Percentiles rank a stretch among this genome's conserved stretches.
Conservation (phyloP, 2,329 filamentous ascomycete genomes). For the Hymenoscyphus scutula region DNA sequence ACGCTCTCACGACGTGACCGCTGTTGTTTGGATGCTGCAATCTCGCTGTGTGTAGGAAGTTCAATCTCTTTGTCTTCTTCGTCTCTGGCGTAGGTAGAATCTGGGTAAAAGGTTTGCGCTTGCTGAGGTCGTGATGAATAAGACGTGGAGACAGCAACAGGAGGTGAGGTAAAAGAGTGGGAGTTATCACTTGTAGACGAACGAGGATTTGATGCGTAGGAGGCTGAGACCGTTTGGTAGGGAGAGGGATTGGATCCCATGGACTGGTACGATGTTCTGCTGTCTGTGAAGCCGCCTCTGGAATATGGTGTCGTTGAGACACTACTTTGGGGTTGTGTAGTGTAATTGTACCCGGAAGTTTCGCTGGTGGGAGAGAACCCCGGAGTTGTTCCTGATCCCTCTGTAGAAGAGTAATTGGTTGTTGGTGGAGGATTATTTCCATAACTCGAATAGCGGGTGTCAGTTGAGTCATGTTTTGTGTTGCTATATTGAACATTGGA, state of each 20-base stretch:
- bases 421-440: background rate
- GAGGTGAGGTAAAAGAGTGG: background rate
- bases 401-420: background rate
- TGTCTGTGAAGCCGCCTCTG: background rate
- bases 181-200: background rate
- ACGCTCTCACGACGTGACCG: slow-evolving; percentile 3
- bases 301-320: background rate
- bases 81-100: background rate
- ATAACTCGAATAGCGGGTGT: background rate
- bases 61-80: slow-evolving; percentile 7
- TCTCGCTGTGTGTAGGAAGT: slow-evolving; percentile 11
- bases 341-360: slow-evolving; percentile 3
- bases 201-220: background rate
- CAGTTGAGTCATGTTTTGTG: background rate
- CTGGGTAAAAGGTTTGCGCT: background rate
- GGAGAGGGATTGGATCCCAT: background rate
- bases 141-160: background rate
- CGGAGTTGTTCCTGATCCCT: background rate
- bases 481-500: background rate
- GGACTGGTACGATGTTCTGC: background rate
- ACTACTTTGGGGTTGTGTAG: background rate
- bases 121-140: background rate
- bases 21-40: slow-evolving; percentile 3
- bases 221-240: background rate
- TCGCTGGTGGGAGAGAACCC: slow-evolving; percentile 7